Evolutionary conservation across 1,139 yeast genomes (phyloP).

Genomic region (Zygoascus meyerae): DNA sequence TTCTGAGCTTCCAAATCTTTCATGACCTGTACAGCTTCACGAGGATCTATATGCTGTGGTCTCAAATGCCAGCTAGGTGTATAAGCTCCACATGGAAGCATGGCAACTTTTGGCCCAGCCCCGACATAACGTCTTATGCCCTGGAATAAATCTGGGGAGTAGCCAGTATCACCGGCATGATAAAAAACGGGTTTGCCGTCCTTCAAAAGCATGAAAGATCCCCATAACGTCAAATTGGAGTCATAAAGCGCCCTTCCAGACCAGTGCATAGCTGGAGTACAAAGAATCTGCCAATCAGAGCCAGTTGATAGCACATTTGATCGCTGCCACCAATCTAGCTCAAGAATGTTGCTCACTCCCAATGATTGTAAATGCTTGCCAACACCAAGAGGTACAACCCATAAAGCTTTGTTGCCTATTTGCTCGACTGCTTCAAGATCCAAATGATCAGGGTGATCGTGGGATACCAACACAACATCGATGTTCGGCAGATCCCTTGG

Average conservation of each 20-base stretch:
- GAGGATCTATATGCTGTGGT: slow-evolving; percentile 83
- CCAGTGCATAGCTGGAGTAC: slow-evolving; percentile 98
- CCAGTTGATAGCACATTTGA: slow-evolving; percentile 38
- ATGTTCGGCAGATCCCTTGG: slow-evolving; percentile 60
- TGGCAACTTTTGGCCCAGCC: slow-evolving; percentile 55
- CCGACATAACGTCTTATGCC: slow-evolving; percentile 62
- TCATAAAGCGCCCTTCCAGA: slow-evolving; percentile 77
- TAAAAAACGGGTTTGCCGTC: slow-evolving; percentile 66
- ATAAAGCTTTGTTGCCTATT: slow-evolving; percentile 56
- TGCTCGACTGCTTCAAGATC: slow-evolving; percentile 55
- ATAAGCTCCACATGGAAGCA: slow-evolving; percentile 91
- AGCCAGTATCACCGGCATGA: slow-evolving; percentile 96
- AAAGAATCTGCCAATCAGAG: slow-evolving; percentile 68
- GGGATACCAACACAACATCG: slow-evolving; percentile 74
- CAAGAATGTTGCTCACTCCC: slow-evolving; percentile 52
- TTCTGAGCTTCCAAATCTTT: slow-evolving; percentile 53
- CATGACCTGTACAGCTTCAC: slow-evolving; percentile 66
- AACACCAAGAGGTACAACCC: slow-evolving; percentile 87
- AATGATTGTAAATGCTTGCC: slow-evolving; percentile 50
- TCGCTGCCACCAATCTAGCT: slow-evolving; percentile 91
- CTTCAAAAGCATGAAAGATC: slow-evolving; percentile 66
- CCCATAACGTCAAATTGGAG: slow-evolving; percentile 79
- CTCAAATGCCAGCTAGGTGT: slow-evolving; percentile 93
- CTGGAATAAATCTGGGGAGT: slow-evolving; percentile 61
- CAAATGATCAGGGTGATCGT: slow-evolving; percentile 92